Conservation (phyloP, 371 early-diverging fungal species). For the Syncephalastrum sp. region DNA sequence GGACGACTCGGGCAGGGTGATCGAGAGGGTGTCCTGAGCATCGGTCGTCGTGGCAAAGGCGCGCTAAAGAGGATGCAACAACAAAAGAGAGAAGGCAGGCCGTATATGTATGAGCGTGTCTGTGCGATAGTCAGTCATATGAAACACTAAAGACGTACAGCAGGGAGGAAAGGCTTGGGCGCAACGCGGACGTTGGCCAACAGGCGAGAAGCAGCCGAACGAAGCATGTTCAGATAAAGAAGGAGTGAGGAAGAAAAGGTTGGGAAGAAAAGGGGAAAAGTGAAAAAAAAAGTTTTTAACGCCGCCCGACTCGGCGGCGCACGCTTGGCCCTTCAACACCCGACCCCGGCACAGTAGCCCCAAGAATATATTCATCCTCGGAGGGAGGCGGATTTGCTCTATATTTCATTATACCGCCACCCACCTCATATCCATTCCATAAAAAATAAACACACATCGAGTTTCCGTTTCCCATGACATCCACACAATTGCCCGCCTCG, state of each 20-base stretch:
- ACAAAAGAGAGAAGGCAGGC: no score
- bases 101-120: no score
- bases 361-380: constrained; percentile 7
- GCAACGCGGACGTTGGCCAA: constrained; percentile 39
- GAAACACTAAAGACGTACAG: constrained; percentile 7
- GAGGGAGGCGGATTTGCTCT: constrained; percentile 13
- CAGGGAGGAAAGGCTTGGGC: constrained; percentile 23
- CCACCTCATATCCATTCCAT: not conserved
- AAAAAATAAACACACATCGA: constrained; percentile 1
- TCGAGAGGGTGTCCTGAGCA: constrained; percentile 43
- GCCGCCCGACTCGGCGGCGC: constrained; percentile 3
- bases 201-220: constrained; percentile 46
- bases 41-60: constrained; percentile 37
- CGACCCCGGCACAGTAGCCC: not conserved
- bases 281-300: constrained; percentile 8
- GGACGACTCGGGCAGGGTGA: constrained; percentile 57
- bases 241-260: constrained; percentile 17
- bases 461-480: no score
- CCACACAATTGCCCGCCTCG: not conserved
- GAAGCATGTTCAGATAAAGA: constrained; percentile 42
- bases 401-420: not conserved
- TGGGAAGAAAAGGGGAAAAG: constrained; percentile 22
- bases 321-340: constrained; percentile 1
- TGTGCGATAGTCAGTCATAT: no score
- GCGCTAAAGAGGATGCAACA: constrained; percentile 23